A percentile compares a stretch with the other conserved stretches of the same genome.
Evolutionary conservation across 768 basidiomycete species (phyloP).

Genomic region (Sutorius australiensis): DNA sequence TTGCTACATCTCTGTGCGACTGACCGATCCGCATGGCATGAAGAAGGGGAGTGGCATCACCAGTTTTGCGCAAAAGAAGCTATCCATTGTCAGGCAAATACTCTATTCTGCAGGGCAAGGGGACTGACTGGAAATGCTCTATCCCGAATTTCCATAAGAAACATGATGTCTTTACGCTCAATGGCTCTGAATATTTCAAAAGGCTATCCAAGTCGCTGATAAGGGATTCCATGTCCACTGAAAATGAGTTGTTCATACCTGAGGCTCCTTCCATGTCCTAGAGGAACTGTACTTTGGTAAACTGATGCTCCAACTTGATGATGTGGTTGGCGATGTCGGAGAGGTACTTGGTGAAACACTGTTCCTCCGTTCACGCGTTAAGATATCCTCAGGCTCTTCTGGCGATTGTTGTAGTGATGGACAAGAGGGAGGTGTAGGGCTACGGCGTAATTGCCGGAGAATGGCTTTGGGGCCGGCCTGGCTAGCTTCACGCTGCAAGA

Average conservation of each 20-base stretch:
- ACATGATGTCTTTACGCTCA: slow-evolving; percentile 78
- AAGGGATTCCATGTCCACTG: background rate
- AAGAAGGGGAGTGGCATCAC: slow-evolving; percentile 82
- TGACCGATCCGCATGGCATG: slow-evolving; percentile 83
- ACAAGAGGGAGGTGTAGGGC: slow-evolving; percentile 36
- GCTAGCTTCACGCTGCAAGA: slow-evolving; percentile 70
- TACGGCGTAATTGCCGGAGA: slow-evolving; percentile 49
- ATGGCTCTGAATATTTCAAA: slow-evolving; percentile 79
- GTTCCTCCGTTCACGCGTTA: slow-evolving; percentile 7
- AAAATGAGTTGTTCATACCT: slow-evolving; percentile 34
- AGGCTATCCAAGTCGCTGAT: slow-evolving; percentile 32
- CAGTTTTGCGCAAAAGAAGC: slow-evolving; percentile 81
- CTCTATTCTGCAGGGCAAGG: background rate
- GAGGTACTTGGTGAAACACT: slow-evolving; percentile 20
- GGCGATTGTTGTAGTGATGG: slow-evolving; percentile 16
- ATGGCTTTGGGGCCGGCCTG: slow-evolving; percentile 54
- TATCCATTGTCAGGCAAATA: slow-evolving; percentile 24
- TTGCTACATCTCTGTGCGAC: slow-evolving; percentile 77
- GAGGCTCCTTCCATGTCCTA: slow-evolving; percentile 49
- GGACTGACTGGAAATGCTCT: slow-evolving; percentile 69
- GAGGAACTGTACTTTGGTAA: slow-evolving; percentile 10
- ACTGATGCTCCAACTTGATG: slow-evolving; percentile 13
- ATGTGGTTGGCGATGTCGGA: slow-evolving; percentile 19
- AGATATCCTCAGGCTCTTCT: slow-evolving; percentile 17
- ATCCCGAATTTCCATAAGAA: slow-evolving; percentile 81